Conservation (phyloP, 1,284 basidiomycete species). For the Sanghuangporus sanghuang region DNA sequence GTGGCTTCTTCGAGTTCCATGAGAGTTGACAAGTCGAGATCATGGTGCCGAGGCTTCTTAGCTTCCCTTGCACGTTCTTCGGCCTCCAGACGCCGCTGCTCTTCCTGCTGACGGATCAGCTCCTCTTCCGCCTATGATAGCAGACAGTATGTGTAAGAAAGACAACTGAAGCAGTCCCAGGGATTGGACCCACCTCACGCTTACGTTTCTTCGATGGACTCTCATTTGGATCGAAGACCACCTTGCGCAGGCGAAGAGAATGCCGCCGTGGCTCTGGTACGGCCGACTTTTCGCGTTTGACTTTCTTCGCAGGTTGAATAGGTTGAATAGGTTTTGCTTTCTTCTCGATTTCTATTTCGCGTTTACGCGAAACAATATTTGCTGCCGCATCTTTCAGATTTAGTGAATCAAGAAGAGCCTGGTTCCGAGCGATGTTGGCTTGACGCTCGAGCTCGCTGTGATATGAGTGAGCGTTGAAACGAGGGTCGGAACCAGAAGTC, state of each 20-base stretch:
- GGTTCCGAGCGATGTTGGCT: constrained; percentile 74
- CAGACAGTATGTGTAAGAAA: background rate
- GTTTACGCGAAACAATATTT: constrained; percentile 30
- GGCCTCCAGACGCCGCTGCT: constrained; percentile 50
- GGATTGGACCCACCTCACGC: constrained; percentile 47
- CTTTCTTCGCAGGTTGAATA: constrained; percentile 48
- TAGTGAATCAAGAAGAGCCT: constrained; percentile 62
- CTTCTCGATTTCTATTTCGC: constrained; percentile 26
- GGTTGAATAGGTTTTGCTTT: constrained; percentile 63
- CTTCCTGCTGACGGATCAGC: constrained; percentile 42
- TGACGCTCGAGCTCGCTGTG: constrained; percentile 67
- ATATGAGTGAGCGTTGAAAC: background rate
- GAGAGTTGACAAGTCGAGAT: constrained; percentile 47
- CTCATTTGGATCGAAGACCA: constrained; percentile 50
- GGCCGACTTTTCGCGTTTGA: constrained; percentile 43
- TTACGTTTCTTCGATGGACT: constrained; percentile 55
- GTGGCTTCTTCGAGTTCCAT: constrained; percentile 46
- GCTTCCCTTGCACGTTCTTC: constrained; percentile 58
- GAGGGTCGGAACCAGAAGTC: background rate
- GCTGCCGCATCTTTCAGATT: constrained; percentile 52
- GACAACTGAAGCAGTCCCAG: background rate
- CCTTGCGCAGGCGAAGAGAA: constrained; percentile 53
- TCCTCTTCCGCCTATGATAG: constrained; percentile 40
- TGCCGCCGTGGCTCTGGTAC: constrained; percentile 49
- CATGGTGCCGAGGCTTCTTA: constrained; percentile 60